Evolutionary conservation across 495 filamentous ascomycete species (phyloP), one percentile per base, ranked within the genome.

Genomic region (Xylaria sp.): DNA sequence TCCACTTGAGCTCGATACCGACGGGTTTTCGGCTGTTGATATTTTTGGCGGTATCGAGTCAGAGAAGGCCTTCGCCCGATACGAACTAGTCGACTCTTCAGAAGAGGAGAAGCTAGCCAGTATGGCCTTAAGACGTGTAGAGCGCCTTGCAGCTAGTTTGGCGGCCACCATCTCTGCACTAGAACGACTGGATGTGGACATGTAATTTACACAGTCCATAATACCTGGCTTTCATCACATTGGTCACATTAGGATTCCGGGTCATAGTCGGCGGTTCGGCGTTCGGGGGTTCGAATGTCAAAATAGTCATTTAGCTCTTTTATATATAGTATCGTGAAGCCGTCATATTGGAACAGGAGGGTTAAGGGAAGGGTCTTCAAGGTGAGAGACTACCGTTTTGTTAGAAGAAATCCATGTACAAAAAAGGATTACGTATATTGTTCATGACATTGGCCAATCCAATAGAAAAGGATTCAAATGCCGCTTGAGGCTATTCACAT

Each of bases 61-160:
- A 8, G 89, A 89, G 58, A 93, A 95, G 80, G 75, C 82, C 3
- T 80, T 86, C 59, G 78, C 85, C 12, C 81, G 85, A 37, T 87
- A 86, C 68, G 88, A 92, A 73, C 83, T 93, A 17, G 84, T 90
- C 19, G 84, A 81, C 46, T 70, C 78, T 15, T 74, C 88, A 5
- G 81, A 80, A n/a, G 82, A 86, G n/a, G 88, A 90, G 24, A 62
- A 53, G 15, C 33, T 63, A 24, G 72, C 76, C 26, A 77, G 61
- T 11, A 72, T 81, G 9, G 83, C 82, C 24, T 78, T 81, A 75
- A 77, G 72, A 24, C 79, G 82, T 33, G 76, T 85, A 33, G 78
- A 84, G 63, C 75, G 82, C 57, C 75, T 87, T 68, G 73, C 74
- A 17, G 80, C 79, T 3, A 79, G 77, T 37, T 75, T 86, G 11